Percentiles rank a stretch among this genome's conserved stretches.
phyloP scores from a whole-genome alignment of 2,329 filamentous ascomycete species.

The Fusarium nematophilum region DNA sequence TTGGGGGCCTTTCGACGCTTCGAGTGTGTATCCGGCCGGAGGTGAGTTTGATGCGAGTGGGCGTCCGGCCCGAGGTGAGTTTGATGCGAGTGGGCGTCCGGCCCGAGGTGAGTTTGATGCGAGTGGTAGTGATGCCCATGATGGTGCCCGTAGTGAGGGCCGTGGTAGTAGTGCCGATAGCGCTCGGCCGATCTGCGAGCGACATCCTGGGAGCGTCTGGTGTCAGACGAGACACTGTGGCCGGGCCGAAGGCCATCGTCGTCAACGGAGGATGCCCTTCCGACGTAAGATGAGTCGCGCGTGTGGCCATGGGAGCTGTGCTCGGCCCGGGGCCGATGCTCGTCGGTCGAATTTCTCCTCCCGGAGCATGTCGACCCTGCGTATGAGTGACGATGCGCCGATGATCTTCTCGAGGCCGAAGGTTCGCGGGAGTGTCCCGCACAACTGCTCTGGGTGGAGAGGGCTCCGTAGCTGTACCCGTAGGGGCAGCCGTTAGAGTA shows the following conservation, averaged over 20 bases:
- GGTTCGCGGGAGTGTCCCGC: background rate
- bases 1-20: background rate
- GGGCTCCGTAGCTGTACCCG: conserved; percentile 6
- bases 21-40: background rate
- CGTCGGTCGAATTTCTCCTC: conserved; percentile 17
- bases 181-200: conserved; percentile 5
- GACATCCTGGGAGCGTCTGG: conserved; percentile 4
- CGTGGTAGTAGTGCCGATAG: too few relatives aligned
- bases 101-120: conserved; percentile 6
- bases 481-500: background rate
- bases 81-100: conserved; percentile 3
- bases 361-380: conserved; percentile 1
- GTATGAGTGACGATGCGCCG: background rate
- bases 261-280: conserved; percentile 15
- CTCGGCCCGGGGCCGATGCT: background rate
- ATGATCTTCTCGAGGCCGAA: background rate
- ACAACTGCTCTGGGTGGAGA: background rate
- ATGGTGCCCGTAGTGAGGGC: background rate
- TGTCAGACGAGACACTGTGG: background rate
- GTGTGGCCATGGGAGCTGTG: conserved; percentile 1
- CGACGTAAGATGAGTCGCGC: conserved; percentile 23
- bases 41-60: too few relatives aligned
- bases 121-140: background rate
- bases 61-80: too few relatives aligned
- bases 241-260: conserved; percentile 12